Conservation (phyloP, 352 stramenopile genomes). For the Pilasporangium apinafurcum region DNA sequence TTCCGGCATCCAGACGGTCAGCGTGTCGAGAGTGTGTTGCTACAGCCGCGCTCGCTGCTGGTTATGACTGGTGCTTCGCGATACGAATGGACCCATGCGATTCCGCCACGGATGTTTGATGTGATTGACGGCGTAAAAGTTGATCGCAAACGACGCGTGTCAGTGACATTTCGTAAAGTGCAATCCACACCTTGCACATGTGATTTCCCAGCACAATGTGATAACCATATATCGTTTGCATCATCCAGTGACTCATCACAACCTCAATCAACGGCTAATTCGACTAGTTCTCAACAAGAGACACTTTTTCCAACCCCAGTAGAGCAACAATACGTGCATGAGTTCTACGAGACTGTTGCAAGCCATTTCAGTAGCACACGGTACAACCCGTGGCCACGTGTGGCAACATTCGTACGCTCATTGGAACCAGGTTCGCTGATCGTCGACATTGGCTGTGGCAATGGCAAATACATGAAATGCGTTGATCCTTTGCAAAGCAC, state of each 20-base stretch:
- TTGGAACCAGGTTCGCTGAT: constrained; percentile 55
- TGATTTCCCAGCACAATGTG: constrained; percentile 63
- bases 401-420: constrained; percentile 57
- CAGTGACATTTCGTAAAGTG: constrained; percentile 87
- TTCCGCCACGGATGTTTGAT: constrained; percentile 78
- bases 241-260: too few species aligned
- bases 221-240: too few species aligned
- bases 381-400: constrained; percentile 77
- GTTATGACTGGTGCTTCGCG: constrained; percentile 80
- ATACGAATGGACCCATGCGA: constrained; percentile 87
- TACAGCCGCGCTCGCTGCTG: constrained; percentile 67
- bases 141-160: constrained; percentile 58
- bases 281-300: too few species aligned
- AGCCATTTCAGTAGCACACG: constrained; percentile 83
- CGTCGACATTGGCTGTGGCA: constrained; percentile 80
- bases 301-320: constrained; percentile 48
- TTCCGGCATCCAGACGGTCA: constrained; percentile 59
- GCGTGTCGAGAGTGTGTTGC: constrained; percentile 49
- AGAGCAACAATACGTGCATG: constrained; percentile 80
- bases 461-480: constrained; percentile 88
- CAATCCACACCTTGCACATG: constrained; percentile 61
- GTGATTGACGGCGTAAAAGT: constrained; percentile 73
- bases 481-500: constrained; percentile 39
- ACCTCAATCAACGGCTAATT: background rate
- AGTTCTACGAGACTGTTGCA: constrained; percentile 84